Evolutionary conservation across 768 basidiomycete species (phyloP).

Genomic region (Rhodotorula paludigena): DNA sequence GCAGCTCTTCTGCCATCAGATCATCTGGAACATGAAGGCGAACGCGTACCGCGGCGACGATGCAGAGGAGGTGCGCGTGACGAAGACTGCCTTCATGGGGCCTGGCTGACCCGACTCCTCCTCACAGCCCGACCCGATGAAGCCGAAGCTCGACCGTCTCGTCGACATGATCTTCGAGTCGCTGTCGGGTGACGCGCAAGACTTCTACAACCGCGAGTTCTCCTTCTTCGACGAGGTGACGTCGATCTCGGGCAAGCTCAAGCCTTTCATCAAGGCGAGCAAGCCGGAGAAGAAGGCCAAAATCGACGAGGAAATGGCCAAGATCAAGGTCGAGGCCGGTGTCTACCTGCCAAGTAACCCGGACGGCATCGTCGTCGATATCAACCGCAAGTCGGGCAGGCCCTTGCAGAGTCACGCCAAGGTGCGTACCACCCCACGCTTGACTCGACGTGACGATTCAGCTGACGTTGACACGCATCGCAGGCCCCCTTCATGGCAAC

Average conservation of each 20-base stretch:
- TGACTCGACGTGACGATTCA: too few relatives aligned
- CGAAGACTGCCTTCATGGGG: neutral
- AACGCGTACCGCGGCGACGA: constrained; percentile 90
- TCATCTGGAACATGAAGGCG: constrained; percentile 99
- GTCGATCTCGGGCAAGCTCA: constrained; percentile 94
- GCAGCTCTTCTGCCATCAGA: constrained; percentile 96
- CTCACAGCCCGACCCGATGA: constrained; percentile 86
- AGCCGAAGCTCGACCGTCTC: constrained; percentile 86
- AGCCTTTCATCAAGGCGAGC: constrained; percentile 88
- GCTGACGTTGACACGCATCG: too few relatives aligned
- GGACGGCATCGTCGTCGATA: constrained; percentile 91
- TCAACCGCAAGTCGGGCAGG: constrained; percentile 92
- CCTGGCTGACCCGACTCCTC: neutral
- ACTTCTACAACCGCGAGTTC: constrained; percentile 92
- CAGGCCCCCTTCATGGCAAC: constrained; percentile 99
- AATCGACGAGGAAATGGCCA: constrained; percentile 99
- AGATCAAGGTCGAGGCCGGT: constrained; percentile 85
- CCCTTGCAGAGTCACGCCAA: constrained; percentile 97
- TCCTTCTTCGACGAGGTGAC: constrained; percentile 93
- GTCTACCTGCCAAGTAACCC: constrained; percentile 97
- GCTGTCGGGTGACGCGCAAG: constrained; percentile 78
- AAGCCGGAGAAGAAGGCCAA: constrained; percentile 99
- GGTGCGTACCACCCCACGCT: too few relatives aligned
- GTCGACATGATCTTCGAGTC: constrained; percentile 71
- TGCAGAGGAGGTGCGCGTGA: constrained; percentile 65